phyloP scores from a whole-genome alignment of 2,329 filamentous ascomycete species.

The Trichoderma aggressivum region DNA sequence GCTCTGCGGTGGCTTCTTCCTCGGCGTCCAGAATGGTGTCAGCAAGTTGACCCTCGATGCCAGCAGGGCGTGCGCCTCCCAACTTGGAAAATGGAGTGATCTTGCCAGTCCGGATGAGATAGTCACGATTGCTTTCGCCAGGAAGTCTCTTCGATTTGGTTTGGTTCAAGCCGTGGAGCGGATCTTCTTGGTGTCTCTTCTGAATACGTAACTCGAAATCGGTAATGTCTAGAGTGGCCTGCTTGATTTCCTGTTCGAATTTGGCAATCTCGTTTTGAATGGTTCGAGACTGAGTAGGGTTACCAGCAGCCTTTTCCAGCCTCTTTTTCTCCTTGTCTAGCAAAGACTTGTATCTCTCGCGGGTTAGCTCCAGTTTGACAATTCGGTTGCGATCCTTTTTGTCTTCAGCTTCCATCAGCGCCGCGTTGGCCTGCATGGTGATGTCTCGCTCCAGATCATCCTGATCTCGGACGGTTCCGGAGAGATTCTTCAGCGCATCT shows the following conservation, averaged over 20 bases:
- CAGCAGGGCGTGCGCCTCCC: constrained; percentile 58
- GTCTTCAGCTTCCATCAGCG: constrained; percentile 60
- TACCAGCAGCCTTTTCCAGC: constrained; percentile 42
- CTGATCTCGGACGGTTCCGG: constrained; percentile 74
- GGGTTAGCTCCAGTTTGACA: constrained; percentile 52
- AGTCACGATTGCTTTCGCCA: constrained; percentile 82
- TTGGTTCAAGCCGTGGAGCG: constrained; percentile 41
- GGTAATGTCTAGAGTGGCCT: constrained; percentile 67
- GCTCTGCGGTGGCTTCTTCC: constrained; percentile 55
- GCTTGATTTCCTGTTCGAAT: constrained; percentile 61
- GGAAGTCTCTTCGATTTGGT: constrained; percentile 60
- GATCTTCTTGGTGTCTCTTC: constrained; percentile 60
- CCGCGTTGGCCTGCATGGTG: constrained; percentile 57
- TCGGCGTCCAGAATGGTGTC: constrained; percentile 80
- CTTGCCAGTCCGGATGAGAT: constrained; percentile 90
- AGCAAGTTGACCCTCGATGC: constrained; percentile 65
- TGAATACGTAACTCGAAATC: constrained; percentile 81
- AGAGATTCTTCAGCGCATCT: constrained; percentile 58
- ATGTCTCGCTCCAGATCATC: constrained; percentile 90
- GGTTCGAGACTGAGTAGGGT: constrained; percentile 52
- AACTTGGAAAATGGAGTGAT: constrained; percentile 93
- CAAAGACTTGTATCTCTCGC: constrained; percentile 61
- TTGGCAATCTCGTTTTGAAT: constrained; percentile 64
- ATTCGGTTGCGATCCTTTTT: constrained; percentile 62
- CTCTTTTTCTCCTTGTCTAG: constrained; percentile 54